These are phyloP conservation scores for Teunomyces lycoperdinae DNA, from an alignment of 805 yeast genomes.

Conservation along the genomic window DNA sequence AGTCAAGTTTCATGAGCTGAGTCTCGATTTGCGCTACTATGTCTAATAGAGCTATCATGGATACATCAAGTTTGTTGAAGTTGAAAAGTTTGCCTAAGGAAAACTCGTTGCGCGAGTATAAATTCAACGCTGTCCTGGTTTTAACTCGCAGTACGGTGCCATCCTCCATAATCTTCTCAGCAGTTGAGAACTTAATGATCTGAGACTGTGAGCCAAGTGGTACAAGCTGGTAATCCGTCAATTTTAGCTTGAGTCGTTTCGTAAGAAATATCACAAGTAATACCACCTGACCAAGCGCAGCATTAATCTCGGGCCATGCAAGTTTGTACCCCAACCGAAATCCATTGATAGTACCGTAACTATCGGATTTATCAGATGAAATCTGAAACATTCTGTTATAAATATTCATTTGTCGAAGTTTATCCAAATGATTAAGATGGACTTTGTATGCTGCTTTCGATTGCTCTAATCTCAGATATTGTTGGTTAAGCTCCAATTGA, in stretches of 20 bases:
- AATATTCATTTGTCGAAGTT: conserved; percentile 72
- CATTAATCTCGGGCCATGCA: conserved; percentile 89
- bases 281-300: conserved; percentile 84
- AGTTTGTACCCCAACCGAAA: conserved; percentile 74
- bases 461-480: conserved; percentile 56
- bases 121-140: conserved; percentile 46
- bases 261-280: conserved; percentile 64
- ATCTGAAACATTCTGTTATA: conserved; percentile 81
- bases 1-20: conserved; percentile 45
- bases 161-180: conserved; percentile 1
- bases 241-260: conserved; percentile 50
- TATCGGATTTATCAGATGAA: conserved; percentile 64
- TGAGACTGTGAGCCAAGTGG: conserved; percentile 86
- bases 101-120: conserved; percentile 69
- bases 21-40: conserved; percentile 52
- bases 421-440: conserved; percentile 64
- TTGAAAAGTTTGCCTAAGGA: conserved; percentile 67
- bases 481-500: conserved; percentile 50
- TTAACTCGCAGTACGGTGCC: conserved; percentile 7
- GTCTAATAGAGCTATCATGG: conserved; percentile 75
- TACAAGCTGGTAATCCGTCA: conserved; percentile 59
- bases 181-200: conserved; percentile 52
- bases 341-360: conserved; percentile 85
- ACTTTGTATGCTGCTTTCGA: conserved; percentile 60
- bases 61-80: conserved; percentile 73